Evolutionary conservation across 2,329 filamentous ascomycete species (phyloP).

Genomic region (Colletotrichum camelliae): DNA sequence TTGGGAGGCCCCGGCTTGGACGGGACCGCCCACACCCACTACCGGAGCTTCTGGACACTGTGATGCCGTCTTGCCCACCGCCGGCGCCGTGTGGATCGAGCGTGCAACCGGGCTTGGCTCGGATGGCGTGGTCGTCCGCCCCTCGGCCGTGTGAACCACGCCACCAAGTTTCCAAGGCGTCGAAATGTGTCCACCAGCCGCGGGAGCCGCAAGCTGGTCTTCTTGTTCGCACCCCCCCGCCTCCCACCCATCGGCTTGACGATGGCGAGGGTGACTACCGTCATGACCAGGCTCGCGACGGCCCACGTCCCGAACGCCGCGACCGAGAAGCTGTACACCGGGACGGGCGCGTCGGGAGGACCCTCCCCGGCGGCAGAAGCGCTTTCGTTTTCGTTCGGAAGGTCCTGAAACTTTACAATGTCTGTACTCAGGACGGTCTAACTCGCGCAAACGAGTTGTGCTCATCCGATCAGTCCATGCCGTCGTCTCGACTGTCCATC

Average conservation of each 20-base stretch:
- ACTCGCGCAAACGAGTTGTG: not conserved
- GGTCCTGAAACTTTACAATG: constrained; percentile 19
- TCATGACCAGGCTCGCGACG: constrained; percentile 12
- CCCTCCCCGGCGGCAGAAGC: not conserved
- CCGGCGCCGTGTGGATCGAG: constrained; percentile 6
- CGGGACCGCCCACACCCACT: not conserved
- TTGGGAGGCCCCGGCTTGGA: not conserved
- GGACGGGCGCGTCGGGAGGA: not conserved
- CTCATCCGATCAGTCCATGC: constrained; percentile 1
- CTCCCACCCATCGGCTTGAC: not conserved
- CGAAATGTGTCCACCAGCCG: not conserved
- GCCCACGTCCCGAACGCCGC: constrained; percentile 15
- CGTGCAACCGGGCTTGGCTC: not conserved
- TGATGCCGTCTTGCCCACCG: not conserved
- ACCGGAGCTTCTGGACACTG: not conserved
- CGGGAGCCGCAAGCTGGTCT: not conserved
- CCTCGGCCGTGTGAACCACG: not conserved
- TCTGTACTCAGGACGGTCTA: constrained; percentile 17
- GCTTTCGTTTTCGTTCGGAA: constrained; percentile 11
- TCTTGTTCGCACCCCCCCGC: not conserved
- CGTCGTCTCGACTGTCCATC: not conserved
- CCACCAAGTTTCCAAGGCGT: not conserved
- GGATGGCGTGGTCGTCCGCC: not conserved
- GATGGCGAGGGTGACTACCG: not conserved
- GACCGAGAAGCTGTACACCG: constrained; percentile 11